Percentiles rank a stretch among this genome's conserved stretches.
These are phyloP conservation scores for Exophiala oligosperma DNA, from an alignment of 2,329 filamentous ascomycete species.

Conservation along the genomic window DNA sequence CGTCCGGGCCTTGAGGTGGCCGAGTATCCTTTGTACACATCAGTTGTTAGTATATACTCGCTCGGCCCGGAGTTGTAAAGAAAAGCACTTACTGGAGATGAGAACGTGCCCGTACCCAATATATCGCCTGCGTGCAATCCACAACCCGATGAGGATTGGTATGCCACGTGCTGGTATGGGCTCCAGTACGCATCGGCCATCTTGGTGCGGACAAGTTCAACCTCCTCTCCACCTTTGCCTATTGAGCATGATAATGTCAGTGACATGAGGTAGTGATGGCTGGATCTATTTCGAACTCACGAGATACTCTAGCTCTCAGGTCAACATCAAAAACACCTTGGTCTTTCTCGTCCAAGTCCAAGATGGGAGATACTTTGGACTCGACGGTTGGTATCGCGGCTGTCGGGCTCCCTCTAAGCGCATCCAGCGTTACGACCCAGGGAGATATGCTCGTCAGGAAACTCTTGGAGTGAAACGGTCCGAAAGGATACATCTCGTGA, in stretches of 20 bases:
- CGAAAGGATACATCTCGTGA: conserved; percentile 46
- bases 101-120: conserved; percentile 6
- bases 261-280: too few species aligned
- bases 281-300: neutral
- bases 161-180: conserved; percentile 3
- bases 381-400: too few species aligned
- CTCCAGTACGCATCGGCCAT: conserved; percentile 9
- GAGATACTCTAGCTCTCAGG: conserved; percentile 1
- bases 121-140: conserved; percentile 9
- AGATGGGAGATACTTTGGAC: too few species aligned
- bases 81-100: neutral
- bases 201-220: conserved; percentile 8
- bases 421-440: conserved; percentile 63
- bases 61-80: too few species aligned
- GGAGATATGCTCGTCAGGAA: conserved; percentile 61
- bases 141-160: conserved; percentile 7
- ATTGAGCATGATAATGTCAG: neutral
- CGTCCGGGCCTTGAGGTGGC: neutral
- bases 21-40: too few species aligned
- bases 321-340: conserved; percentile 12
- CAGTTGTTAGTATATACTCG: too few species aligned
- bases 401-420: conserved; percentile 36
- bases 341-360: conserved; percentile 1
- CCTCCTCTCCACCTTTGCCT: neutral
- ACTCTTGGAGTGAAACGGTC: conserved; percentile 62